These are phyloP conservation scores for Pseudodiploospora longispora DNA, from an alignment of 2,329 filamentous ascomycete genomes.

Conservation along the genomic window DNA sequence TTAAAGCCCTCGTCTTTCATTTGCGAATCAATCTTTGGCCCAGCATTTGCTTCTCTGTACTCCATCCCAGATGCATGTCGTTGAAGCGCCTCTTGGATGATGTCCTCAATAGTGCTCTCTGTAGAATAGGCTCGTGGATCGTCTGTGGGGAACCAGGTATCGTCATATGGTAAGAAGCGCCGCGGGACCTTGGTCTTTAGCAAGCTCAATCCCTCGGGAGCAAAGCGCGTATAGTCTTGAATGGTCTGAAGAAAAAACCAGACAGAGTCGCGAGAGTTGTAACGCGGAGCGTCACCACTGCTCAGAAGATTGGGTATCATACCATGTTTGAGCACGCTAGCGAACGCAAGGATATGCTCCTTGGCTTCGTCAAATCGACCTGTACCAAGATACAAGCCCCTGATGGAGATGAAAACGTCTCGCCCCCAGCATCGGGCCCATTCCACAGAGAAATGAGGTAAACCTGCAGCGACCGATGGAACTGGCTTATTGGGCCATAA, in stretches of 20 bases:
- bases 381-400: slow-evolving; percentile 85
- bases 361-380: slow-evolving; percentile 81
- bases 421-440: slow-evolving; percentile 98
- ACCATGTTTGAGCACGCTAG: slow-evolving; percentile 92
- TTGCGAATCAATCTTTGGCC: slow-evolving; percentile 77
- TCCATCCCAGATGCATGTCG: slow-evolving; percentile 84
- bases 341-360: slow-evolving; percentile 92
- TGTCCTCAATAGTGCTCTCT: slow-evolving; percentile 74
- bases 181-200: slow-evolving; percentile 71
- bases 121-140: slow-evolving; percentile 80
- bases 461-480: slow-evolving; percentile 79
- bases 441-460: slow-evolving; percentile 87
- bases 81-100: slow-evolving; percentile 90
- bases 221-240: slow-evolving; percentile 82
- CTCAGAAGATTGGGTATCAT: slow-evolving; percentile 95
- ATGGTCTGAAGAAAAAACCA: slow-evolving; percentile 98
- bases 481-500: slow-evolving; percentile 80
- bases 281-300: slow-evolving; percentile 76
- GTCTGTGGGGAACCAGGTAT: slow-evolving; percentile 81
- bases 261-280: slow-evolving; percentile 91
- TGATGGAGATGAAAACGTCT: slow-evolving; percentile 92
- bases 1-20: slow-evolving; percentile 92
- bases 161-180: slow-evolving; percentile 89
- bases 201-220: slow-evolving; percentile 65
- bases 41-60: slow-evolving; percentile 92